Evolutionary conservation across 352 stramenopile genomes (phyloP), one percentile per base, ranked within the genome.

Genomic region (Aphanomyces euteiches): DNA sequence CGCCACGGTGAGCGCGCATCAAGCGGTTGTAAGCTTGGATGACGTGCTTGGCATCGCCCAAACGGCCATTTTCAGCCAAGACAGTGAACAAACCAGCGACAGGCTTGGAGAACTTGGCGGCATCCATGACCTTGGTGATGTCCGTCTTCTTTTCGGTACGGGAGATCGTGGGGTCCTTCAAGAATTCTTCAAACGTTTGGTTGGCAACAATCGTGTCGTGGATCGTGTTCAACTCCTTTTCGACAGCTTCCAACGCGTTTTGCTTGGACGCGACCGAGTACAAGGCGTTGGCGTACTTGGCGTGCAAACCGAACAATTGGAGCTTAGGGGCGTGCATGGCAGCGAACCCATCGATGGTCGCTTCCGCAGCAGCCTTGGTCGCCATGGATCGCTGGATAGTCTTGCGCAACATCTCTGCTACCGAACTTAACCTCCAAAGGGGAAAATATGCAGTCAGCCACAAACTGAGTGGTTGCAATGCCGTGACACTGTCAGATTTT

Each of bases 241-340:
- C 88, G 47, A 96, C 88, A 0, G 81, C 73, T 15, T 93, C 85
- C 10, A 96, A 75, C 73, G 77, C 70, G 74, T 93, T 90, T 74
- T 90, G 79, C 79, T 92, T 92, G 73, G 91, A 95, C 40, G 95
- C 96, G 63, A 98, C 96, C 74, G 90, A 90, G 90, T 98, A 99
- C 21, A 97, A 88, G 45, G 97, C 97, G 76, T 98, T 98, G 72
- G 97, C 96, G 83, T 99, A 99, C 53, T 96, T 89, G 56, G 96
- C 96, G 76, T 96, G 89, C 50, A 98, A 78, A 38, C 97, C 97
- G 77, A 98, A 98, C n/a, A 99, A 79, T 75, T 98, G 88, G 73
- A 98, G 78, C 84, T 94, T 92, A 47, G 86, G 86, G 77, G 92
- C 84, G 71, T 83, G 88, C 86, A 94, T 94, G 66, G 84, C 71